phyloP scores from a whole-genome alignment of 2,329 filamentous ascomycete genomes.

The Pseudogymnoascus sp. region DNA sequence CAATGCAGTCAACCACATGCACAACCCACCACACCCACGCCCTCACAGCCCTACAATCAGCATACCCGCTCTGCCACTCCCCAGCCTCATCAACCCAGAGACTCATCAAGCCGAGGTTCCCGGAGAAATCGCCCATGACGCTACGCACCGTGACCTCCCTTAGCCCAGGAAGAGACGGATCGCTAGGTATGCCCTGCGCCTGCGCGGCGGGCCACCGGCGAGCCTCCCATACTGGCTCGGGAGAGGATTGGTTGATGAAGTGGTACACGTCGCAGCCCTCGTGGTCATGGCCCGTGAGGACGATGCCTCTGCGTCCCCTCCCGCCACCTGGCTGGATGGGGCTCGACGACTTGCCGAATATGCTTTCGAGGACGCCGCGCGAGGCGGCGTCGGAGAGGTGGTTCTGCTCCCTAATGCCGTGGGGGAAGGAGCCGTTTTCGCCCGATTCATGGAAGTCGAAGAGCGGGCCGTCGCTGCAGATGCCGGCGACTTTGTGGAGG shows the following conservation, averaged over 20 bases:
- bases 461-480: constrained; percentile 77
- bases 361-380: constrained; percentile 69
- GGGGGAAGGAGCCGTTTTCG: constrained; percentile 46
- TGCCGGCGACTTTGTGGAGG: constrained; percentile 69
- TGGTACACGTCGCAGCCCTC: constrained; percentile 88
- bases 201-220: constrained; percentile 40
- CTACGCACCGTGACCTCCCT: constrained; percentile 89
- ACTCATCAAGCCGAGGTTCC: constrained; percentile 80
- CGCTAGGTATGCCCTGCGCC: constrained; percentile 33
- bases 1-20: constrained; percentile 59
- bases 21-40: constrained; percentile 95
- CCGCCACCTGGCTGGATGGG: constrained; percentile 50
- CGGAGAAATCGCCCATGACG: constrained; percentile 97
- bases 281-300: constrained; percentile 92
- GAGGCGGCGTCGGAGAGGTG: constrained; percentile 69
- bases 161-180: constrained; percentile 50
- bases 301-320: constrained; percentile 62
- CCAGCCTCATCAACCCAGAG: constrained; percentile 38
- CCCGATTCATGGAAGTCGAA: constrained; percentile 61
- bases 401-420: constrained; percentile 82
- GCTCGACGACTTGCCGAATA: constrained; percentile 69
- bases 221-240: constrained; percentile 15
- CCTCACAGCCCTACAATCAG: constrained; percentile 67
- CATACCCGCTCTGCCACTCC: constrained; percentile 77
- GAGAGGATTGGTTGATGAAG: constrained; percentile 57